These are phyloP conservation scores for Chalciporus pseudorubinellus DNA, from an alignment of 768 basidiomycete genomes.

Conservation along the genomic window DNA sequence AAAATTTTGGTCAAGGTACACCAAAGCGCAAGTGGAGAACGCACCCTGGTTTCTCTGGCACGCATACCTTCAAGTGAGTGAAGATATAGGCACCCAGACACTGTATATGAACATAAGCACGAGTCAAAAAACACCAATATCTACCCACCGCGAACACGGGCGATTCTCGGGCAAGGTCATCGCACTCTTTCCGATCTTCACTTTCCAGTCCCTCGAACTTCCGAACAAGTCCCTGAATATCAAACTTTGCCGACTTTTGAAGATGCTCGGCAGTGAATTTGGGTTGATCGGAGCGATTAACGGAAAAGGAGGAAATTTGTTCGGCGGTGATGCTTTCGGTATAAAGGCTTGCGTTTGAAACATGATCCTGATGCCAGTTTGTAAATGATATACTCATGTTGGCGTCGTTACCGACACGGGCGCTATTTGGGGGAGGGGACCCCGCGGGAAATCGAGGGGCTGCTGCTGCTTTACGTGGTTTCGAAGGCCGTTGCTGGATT, in stretches of 20 bases:
- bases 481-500: neutral
- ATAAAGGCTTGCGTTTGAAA: conserved; percentile 4
- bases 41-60: conserved; percentile 15
- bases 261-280: conserved; percentile 17
- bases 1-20: neutral
- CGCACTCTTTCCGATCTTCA: conserved; percentile 17
- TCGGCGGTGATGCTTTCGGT: conserved; percentile 19
- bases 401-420: neutral
- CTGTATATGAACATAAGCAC: conserved; percentile 9
- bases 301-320: conserved; percentile 23
- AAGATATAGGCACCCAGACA: conserved; percentile 24
- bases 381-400: conserved; percentile 18
- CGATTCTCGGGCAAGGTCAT: conserved; percentile 14
- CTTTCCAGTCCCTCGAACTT: conserved; percentile 9
- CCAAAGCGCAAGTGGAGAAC: neutral
- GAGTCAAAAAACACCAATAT: neutral
- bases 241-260: conserved; percentile 20
- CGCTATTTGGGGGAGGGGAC: neutral
- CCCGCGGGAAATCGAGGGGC: neutral
- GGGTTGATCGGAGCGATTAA: conserved; percentile 26
- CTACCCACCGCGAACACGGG: conserved; percentile 23
- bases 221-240: conserved; percentile 20
- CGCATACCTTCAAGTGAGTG: conserved; percentile 26
- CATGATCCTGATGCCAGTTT: conserved; percentile 18
- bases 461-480: neutral